Percentiles rank a stretch among this genome's conserved stretches.
Conservation (phyloP, 1,284 basidiomycete species). For the Cutaneotrichosporon sp. region DNA sequence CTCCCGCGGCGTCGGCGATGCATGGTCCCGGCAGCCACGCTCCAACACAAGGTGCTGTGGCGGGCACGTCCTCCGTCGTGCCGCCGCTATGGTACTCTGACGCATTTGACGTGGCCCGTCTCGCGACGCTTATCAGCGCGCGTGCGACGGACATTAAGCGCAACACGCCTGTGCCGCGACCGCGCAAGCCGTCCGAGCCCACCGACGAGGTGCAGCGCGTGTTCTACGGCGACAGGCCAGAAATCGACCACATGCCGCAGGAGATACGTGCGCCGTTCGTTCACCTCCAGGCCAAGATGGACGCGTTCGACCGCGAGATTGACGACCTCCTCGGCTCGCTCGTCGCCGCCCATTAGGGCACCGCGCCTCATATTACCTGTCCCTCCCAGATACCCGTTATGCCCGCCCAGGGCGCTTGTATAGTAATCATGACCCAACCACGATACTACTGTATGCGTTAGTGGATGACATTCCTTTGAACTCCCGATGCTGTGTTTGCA, state of each 20-base stretch:
- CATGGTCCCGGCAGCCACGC: not conserved
- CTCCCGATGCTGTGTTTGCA: not conserved
- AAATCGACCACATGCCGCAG: conserved; percentile 63
- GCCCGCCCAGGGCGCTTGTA: conserved; percentile 1
- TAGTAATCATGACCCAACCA: conserved; percentile 1
- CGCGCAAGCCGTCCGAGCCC: conserved; percentile 22
- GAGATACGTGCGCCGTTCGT: conserved; percentile 65
- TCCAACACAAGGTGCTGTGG: not conserved
- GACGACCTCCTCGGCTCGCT: conserved; percentile 57
- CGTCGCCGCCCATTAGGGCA: conserved; percentile 9
- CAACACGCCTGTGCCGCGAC: conserved; percentile 13
- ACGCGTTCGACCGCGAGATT: conserved; percentile 66
- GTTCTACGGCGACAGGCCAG: conserved; percentile 58
- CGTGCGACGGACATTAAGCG: conserved; percentile 21
- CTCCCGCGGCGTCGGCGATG: not conserved
- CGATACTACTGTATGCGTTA: conserved; percentile 1
- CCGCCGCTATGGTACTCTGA: conserved; percentile 44
- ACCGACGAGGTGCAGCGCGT: conserved; percentile 63
- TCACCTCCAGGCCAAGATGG: conserved; percentile 63
- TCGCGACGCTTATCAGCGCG: conserved; percentile 34
- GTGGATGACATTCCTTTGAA: not conserved
- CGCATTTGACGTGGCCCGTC: conserved; percentile 43
- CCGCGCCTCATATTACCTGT: not conserved
- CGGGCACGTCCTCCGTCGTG: not conserved
- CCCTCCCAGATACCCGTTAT: too few species aligned